Base-by-base conservation (phyloP, 2,329 filamentous ascomycete species). In the Colletotrichum eremochloae region DNA sequence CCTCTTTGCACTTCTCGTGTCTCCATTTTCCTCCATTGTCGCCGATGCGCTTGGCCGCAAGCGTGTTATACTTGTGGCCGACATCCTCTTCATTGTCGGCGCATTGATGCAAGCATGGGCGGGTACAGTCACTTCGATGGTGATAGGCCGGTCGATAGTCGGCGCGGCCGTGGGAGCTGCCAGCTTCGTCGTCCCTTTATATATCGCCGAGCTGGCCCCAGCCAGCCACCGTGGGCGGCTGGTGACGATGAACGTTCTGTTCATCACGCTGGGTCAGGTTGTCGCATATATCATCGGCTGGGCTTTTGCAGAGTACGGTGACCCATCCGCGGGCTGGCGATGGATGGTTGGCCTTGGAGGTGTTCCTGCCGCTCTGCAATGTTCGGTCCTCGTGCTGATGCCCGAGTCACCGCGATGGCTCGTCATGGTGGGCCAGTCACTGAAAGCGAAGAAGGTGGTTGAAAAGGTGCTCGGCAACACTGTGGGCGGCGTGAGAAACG, bases 341-440 rank as follows among this genome's bases (percentile, higher is more conserved):
- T 97, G 93, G 91, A 95, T 97, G 89, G 95, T 98, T 0, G 95
- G 95, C 0, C 82, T 98, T 0, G 96, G 95, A 0, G 93, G 93
- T 11, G 74, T 92, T 36, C 96, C 96, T 0, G 95, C 95, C 0
- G 80, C 89, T 0, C 67, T 95, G 4, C 96, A 98, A 80, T 88
- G 90, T 6, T 79, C 86, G 0, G 83, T 97, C 67, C 83, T 98
- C 71, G 76, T 90, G 2, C 85, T 90, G 63, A 92, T 97, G 88
- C 95, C 95, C 0, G 96, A 98, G 82, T 97, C 94, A 15, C 96
- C 96, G 44, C 87, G 96, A 33, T 98, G 94, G 92, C 86, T 98
- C 31, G 91, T 97, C 29, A 92, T 91, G 79, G 89, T 87, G 3
- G 92, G 91, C 1, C 85, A 87, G 60, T 86, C 87, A 3, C 84